These are phyloP conservation scores for Lathyrus aphaca DNA, from an alignment of 306 rosid genomes.

Conservation along the genomic window DNA sequence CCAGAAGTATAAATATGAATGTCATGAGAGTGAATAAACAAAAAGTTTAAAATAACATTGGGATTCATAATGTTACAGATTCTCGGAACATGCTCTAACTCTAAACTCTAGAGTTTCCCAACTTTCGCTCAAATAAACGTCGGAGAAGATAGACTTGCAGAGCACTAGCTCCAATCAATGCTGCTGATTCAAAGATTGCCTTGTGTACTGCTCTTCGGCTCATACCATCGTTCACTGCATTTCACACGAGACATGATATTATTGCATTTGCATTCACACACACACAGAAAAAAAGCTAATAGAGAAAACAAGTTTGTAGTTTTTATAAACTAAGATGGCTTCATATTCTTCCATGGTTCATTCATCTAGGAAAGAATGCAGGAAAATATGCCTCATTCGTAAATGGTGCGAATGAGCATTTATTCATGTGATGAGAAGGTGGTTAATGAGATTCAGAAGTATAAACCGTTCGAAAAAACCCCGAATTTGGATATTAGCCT, in stretches of 20 bases:
- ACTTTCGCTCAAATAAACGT: slow-evolving; percentile 80
- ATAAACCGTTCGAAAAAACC: too few relatives aligned
- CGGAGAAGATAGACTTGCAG: slow-evolving; percentile 82
- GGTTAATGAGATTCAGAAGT: not conserved
- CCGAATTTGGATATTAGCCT: too few relatives aligned
- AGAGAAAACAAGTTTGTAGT: not conserved
- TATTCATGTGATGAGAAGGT: not conserved
- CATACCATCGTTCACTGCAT: slow-evolving; percentile 92
- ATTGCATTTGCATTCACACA: slow-evolving; percentile 1
- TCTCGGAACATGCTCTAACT: slow-evolving; percentile 20
- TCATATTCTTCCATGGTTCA: not conserved
- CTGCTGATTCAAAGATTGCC: slow-evolving; percentile 75
- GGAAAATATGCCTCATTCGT: too few relatives aligned
- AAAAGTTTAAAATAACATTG: slow-evolving; percentile 15
- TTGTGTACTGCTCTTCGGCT: slow-evolving; percentile 79
- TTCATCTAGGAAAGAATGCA: not conserved
- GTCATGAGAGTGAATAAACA: not conserved
- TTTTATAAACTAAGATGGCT: not conserved
- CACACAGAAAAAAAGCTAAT: too few relatives aligned
- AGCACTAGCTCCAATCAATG: slow-evolving; percentile 71
- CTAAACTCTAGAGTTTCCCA: slow-evolving; percentile 80
- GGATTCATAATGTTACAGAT: slow-evolving; percentile 38
- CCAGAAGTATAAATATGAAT: slow-evolving; percentile 25
- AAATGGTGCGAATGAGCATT: not conserved
- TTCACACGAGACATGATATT: slow-evolving; percentile 21